Conservation (phyloP, 2,329 filamentous ascomycete genomes). For the Colletotrichum sansevieriae region DNA sequence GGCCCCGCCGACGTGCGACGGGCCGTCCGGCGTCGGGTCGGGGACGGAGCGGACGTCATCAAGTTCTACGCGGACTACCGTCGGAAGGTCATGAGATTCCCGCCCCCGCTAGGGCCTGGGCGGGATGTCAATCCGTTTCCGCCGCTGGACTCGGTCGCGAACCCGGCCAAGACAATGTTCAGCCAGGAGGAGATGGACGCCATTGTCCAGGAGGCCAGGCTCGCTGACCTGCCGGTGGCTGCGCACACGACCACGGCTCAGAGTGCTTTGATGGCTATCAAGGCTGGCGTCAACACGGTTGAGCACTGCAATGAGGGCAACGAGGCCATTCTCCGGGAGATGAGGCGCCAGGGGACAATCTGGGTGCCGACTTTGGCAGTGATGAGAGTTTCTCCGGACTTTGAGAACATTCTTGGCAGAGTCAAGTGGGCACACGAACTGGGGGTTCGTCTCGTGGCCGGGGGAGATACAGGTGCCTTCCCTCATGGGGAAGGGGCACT, state of each 20-base stretch:
- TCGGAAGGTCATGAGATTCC: slow-evolving; percentile 58
- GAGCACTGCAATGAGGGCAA: slow-evolving; percentile 58
- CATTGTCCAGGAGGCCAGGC: slow-evolving; percentile 61
- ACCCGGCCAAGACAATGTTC: slow-evolving; percentile 60
- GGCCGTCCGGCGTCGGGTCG: slow-evolving; percentile 61
- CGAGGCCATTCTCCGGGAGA: slow-evolving; percentile 57
- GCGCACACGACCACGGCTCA: slow-evolving; percentile 58
- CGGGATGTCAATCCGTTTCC: slow-evolving; percentile 46
- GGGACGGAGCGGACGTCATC: slow-evolving; percentile 63
- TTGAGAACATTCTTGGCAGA: slow-evolving; percentile 49
- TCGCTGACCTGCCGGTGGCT: slow-evolving; percentile 57
- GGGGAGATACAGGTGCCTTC: slow-evolving; percentile 67
- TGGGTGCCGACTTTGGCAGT: slow-evolving; percentile 67
- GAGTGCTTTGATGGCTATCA: slow-evolving; percentile 59
- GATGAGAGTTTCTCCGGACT: slow-evolving; percentile 12
- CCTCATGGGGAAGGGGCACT: slow-evolving; percentile 65
- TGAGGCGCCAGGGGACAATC: slow-evolving; percentile 60
- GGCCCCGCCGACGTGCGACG: slow-evolving; percentile 59
- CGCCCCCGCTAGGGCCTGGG: slow-evolving; percentile 44
- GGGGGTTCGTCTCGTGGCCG: slow-evolving; percentile 64
- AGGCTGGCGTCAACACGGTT: slow-evolving; percentile 61
- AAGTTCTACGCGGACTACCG: slow-evolving; percentile 67
- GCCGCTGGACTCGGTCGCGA: slow-evolving; percentile 46
- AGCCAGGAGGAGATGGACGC: slow-evolving; percentile 63
- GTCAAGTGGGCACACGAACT: slow-evolving; percentile 59